Evolutionary conservation across 768 basidiomycete species (phyloP).

Genomic region (Peribolospora kevripleyi): DNA sequence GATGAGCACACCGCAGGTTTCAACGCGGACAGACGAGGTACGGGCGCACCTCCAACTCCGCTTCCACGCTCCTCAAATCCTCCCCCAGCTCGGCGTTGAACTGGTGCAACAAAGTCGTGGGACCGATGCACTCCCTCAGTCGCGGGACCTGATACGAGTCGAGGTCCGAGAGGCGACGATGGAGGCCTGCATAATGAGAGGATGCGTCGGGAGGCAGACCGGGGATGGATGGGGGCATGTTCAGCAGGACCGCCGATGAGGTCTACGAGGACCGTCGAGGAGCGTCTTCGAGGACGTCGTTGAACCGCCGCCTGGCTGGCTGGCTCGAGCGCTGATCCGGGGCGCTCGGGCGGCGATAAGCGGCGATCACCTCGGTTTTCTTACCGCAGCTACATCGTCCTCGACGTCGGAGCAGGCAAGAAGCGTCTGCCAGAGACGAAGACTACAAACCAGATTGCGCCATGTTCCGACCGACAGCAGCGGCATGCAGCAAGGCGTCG

Average conservation of each 20-base stretch:
- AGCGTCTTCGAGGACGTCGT: too few species aligned
- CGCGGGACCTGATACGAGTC: conserved; percentile 48
- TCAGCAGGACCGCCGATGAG: too few species aligned
- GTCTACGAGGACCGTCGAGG: too few species aligned
- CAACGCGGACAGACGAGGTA: background rate
- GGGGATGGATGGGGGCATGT: too few species aligned
- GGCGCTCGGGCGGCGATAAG: too few species aligned
- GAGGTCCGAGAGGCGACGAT: conserved; percentile 39
- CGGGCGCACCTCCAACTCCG: conserved; percentile 39
- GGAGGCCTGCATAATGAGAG: conserved; percentile 13
- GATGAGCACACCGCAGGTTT: background rate
- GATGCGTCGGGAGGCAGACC: too few species aligned
- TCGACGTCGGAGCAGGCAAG: too few species aligned
- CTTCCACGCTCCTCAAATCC: conserved; percentile 38
- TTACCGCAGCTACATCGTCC: too few species aligned
- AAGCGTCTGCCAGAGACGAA: too few species aligned
- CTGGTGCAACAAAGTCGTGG: conserved; percentile 44
- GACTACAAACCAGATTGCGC: background rate
- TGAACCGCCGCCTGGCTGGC: too few species aligned
- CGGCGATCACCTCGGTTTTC: too few species aligned
- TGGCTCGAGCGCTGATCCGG: too few species aligned
- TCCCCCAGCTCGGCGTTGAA: conserved; percentile 50
- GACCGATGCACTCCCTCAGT: conserved; percentile 41
- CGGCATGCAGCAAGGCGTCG: conserved; percentile 58
- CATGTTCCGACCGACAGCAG: conserved; percentile 42